Percentiles rank a stretch among this genome's conserved stretches.
Conservation (phyloP, 805 yeast genomes). For the Geotrichum ghanense region DNA sequence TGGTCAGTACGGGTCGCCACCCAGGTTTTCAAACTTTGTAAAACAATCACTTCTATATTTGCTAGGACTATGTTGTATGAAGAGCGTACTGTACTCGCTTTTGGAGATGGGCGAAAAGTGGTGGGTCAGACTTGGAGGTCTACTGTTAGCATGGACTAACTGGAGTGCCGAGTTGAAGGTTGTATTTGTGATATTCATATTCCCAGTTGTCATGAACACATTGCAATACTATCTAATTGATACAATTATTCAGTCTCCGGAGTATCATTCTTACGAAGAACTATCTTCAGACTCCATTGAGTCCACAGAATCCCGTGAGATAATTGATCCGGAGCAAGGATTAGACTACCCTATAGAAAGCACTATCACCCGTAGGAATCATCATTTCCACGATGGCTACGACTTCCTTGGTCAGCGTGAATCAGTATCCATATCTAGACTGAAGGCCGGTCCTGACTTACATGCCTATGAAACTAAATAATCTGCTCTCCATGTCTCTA, state of each 20-base stretch:
- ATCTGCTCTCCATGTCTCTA: no score
- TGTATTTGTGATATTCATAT: constrained; percentile 66
- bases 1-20: constrained; percentile 59
- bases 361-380: background rate
- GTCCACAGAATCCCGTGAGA: background rate
- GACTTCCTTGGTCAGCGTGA: background rate
- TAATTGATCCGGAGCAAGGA: background rate
- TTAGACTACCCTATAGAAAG: background rate
- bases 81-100: constrained; percentile 40
- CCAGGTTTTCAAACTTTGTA: constrained; percentile 47
- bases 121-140: constrained; percentile 58
- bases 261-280: constrained; percentile 7
- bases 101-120: constrained; percentile 52
- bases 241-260: constrained; percentile 43
- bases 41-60: constrained; percentile 67
- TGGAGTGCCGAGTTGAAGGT: constrained; percentile 74
- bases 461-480: no score
- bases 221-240: constrained; percentile 47
- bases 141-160: constrained; percentile 75
- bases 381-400: background rate
- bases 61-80: constrained; percentile 50
- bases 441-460: no score
- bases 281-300: background rate
- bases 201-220: constrained; percentile 32
- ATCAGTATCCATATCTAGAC: background rate